Conservation (phyloP, 768 basidiomycete species). For the Filobasidium wieringae region DNA sequence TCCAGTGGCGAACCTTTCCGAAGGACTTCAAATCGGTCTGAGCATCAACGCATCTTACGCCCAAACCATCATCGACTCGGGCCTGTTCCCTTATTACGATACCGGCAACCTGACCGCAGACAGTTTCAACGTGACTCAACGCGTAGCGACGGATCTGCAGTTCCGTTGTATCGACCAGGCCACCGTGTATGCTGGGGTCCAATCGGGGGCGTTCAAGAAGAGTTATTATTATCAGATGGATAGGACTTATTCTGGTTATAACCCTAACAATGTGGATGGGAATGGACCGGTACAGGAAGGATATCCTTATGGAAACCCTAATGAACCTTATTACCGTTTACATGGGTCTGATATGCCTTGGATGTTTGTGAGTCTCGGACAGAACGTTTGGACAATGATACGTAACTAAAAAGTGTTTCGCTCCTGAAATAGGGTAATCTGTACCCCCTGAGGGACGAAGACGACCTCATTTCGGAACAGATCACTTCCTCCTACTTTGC, state of each 20-base stretch:
- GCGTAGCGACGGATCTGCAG: slow-evolving; percentile 44
- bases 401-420: neutral
- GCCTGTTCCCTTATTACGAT: slow-evolving; percentile 43
- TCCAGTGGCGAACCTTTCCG: slow-evolving; percentile 1
- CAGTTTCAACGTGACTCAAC: slow-evolving; percentile 45
- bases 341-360: neutral
- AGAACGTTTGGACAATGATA: neutral
- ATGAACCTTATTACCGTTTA: neutral
- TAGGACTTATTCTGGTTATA: slow-evolving; percentile 40
- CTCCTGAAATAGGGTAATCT: neutral
- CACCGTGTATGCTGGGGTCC: slow-evolving; percentile 43
- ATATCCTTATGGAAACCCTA: slow-evolving; percentile 45
- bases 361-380: neutral
- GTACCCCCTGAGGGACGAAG: neutral
- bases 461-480: neutral
- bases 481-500: neutral
- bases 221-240: slow-evolving; percentile 47
- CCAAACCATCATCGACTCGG: slow-evolving; percentile 27
- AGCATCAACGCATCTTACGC: slow-evolving; percentile 11
- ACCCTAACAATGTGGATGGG: slow-evolving; percentile 44
- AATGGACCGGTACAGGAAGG: slow-evolving; percentile 42
- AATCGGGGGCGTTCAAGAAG: slow-evolving; percentile 42
- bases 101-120: slow-evolving; percentile 40
- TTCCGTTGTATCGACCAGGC: slow-evolving; percentile 48
- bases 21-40: slow-evolving; percentile 19